Percentiles rank a stretch among this genome's conserved stretches.
Evolutionary conservation across 345 rosid genomes (phyloP).

Genomic region (Corymbia maculata): DNA sequence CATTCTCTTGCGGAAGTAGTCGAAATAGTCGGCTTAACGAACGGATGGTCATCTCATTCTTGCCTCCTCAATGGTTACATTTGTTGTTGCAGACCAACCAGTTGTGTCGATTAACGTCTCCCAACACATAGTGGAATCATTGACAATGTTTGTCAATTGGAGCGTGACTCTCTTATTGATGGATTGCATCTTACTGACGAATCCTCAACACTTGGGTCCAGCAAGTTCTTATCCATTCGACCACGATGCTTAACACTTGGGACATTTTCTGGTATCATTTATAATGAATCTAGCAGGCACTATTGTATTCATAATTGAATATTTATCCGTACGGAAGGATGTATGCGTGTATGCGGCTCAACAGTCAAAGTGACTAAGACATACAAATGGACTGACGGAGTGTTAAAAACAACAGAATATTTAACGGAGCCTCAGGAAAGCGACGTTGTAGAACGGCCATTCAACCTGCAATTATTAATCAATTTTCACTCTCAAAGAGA

Average conservation of each 20-base stretch:
- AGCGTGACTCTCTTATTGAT: too few relatives aligned
- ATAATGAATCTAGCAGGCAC: not conserved
- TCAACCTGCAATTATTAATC: not conserved
- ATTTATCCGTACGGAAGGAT: not conserved
- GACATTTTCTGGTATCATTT: not conserved
- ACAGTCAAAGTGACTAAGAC: not conserved
- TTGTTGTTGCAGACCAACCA: too few relatives aligned
- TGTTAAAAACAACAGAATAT: not conserved
- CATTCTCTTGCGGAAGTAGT: too few relatives aligned
- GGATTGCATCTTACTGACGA: too few relatives aligned
- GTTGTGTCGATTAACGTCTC: too few relatives aligned
- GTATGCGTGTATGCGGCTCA: fast-evolving
- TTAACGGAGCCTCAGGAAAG: not conserved
- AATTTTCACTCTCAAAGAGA: not conserved
- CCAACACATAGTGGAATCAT: too few relatives aligned
- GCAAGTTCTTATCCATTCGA: too few relatives aligned
- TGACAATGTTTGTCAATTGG: too few relatives aligned
- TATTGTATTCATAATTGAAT: not conserved
- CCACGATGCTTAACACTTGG: not conserved
- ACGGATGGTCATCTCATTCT: too few relatives aligned
- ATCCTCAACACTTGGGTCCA: too few relatives aligned
- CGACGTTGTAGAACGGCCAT: not conserved
- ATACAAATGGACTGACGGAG: not conserved
- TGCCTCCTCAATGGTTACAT: too few relatives aligned
- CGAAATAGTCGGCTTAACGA: too few relatives aligned